Conservation (phyloP, 139 green algal genomes). For the Picochlorum sp. region DNA sequence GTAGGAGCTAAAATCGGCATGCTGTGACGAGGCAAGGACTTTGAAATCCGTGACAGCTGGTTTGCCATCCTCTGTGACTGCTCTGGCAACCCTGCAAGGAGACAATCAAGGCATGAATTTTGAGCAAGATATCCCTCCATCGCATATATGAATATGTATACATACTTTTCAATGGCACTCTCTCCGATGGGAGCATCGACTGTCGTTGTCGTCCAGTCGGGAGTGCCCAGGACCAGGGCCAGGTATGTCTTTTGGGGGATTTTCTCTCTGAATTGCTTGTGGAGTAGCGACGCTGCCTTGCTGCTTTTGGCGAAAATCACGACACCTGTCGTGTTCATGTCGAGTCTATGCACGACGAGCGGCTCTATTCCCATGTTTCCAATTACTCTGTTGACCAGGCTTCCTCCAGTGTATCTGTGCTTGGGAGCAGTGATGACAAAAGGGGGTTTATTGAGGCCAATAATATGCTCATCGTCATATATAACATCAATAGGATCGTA, state of each 20-base stretch:
- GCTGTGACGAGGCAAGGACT: constrained; percentile 28
- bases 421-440: constrained; percentile 58
- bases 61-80: constrained; percentile 30
- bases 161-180: constrained; percentile 33
- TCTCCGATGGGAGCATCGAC: constrained; percentile 54
- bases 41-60: constrained; percentile 47
- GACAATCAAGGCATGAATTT: not conserved
- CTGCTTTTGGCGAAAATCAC: constrained; percentile 66
- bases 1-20: not conserved
- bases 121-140: not conserved
- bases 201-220: constrained; percentile 15
- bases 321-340: constrained; percentile 75
- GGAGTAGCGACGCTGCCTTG: constrained; percentile 39
- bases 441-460: constrained; percentile 74
- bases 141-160: not conserved
- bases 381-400: constrained; percentile 71
- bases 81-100: constrained; percentile 21
- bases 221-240: constrained; percentile 49
- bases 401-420: constrained; percentile 56
- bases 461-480: constrained; percentile 61
- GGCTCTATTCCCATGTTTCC: constrained; percentile 24
- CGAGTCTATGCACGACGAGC: constrained; percentile 54
- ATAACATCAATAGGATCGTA: constrained; percentile 45
- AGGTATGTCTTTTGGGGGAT: constrained; percentile 63
- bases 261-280: constrained; percentile 58